Percentiles rank a stretch among this genome's conserved stretches.
These are phyloP conservation scores for Astragalus membranaceus DNA, from an alignment of 306 rosid species.

Conservation along the genomic window DNA sequence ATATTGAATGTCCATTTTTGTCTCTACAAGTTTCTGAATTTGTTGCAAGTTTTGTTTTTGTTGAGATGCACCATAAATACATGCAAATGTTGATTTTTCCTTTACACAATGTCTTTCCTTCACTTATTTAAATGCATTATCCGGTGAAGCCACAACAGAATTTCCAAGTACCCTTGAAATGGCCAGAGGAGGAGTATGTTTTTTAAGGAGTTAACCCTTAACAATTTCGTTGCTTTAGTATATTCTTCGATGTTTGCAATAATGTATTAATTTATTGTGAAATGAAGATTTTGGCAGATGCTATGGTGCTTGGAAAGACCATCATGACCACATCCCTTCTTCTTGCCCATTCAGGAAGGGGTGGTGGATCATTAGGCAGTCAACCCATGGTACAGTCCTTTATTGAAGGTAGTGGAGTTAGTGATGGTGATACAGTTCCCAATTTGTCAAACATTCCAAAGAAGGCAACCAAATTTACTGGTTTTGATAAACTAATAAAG, in stretches of 20 bases:
- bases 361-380: constrained; percentile 48
- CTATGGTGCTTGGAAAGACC: constrained; percentile 98
- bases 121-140: constrained; percentile 85
- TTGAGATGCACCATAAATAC: too few relatives aligned
- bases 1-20: too few relatives aligned
- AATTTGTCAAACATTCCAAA: too few relatives aligned
- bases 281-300: constrained; percentile 91
- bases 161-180: constrained; percentile 94
- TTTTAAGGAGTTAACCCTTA: constrained; percentile 19
- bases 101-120: too few relatives aligned
- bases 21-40: too few relatives aligned
- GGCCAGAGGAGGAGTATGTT: too few relatives aligned
- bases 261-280: constrained; percentile 24
- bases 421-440: too few relatives aligned
- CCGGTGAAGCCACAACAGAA: constrained; percentile 82
- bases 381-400: constrained; percentile 34
- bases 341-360: constrained; percentile 56
- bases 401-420: constrained; percentile 39
- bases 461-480: too few relatives aligned
- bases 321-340: constrained; percentile 92
- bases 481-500: too few relatives aligned
- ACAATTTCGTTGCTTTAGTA: background rate
- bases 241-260: constrained; percentile 6
- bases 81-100: too few relatives aligned
- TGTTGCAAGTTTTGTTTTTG: too few relatives aligned